These are phyloP conservation scores for Candida rishiriensis DNA, from an alignment of 805 yeast genomes.

Conservation along the genomic window DNA sequence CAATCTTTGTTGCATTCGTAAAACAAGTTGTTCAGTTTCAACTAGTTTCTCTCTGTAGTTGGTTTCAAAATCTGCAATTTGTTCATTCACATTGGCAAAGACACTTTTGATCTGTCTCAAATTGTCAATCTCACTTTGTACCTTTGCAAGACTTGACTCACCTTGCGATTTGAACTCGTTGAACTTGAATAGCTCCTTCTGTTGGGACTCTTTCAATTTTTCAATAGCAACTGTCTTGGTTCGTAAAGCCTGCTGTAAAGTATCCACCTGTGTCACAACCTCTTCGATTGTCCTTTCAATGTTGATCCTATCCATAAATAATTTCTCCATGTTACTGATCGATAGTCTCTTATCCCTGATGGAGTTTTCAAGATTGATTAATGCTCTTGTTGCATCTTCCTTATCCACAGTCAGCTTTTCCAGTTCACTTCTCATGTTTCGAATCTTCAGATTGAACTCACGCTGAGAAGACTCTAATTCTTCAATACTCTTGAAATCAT, in stretches of 20 bases:
- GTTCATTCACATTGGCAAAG: conserved; percentile 39
- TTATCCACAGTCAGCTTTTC: conserved; percentile 35
- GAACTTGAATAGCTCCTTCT: conserved; percentile 3
- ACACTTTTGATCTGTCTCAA: conserved; percentile 39
- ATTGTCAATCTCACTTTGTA: conserved; percentile 18
- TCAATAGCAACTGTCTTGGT: conserved; percentile 2
- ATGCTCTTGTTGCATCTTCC: conserved; percentile 40
- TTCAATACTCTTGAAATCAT: conserved; percentile 32
- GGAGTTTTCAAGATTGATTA: conserved; percentile 41
- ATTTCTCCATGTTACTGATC: conserved; percentile 50
- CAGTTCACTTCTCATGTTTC: conserved; percentile 33
- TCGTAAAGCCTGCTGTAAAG: conserved; percentile 16
- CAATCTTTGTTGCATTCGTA: conserved; percentile 13
- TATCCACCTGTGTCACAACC: conserved; percentile 7
- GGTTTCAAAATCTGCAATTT: conserved; percentile 34
- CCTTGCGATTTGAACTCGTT: conserved; percentile 14
- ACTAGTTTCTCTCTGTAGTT: conserved; percentile 6
- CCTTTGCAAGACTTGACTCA: conserved; percentile 16
- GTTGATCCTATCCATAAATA: conserved; percentile 43
- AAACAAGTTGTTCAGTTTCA: conserved; percentile 13
- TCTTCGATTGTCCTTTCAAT: conserved; percentile 32
- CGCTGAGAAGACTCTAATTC: conserved; percentile 44
- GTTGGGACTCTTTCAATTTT: conserved; percentile 14
- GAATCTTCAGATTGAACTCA: conserved; percentile 35
- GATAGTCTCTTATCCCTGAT: conserved; percentile 49